These are phyloP conservation scores for Lablab purpureus DNA, from an alignment of 306 rosid species.

Conservation along the genomic window DNA sequence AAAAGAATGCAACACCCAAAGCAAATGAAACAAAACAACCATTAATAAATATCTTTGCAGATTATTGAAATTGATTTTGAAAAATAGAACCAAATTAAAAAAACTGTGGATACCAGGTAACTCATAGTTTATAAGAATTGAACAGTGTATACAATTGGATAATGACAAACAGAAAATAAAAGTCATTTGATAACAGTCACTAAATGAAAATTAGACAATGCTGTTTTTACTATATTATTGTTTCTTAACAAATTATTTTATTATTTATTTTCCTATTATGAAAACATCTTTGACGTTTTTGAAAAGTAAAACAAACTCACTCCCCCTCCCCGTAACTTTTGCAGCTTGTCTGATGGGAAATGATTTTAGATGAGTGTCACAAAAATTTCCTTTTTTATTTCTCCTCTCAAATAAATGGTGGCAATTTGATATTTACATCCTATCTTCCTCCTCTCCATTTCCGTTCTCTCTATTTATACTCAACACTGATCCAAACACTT, in stretches of 20 bases:
- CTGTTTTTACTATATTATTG: background rate
- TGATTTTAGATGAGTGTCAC: background rate
- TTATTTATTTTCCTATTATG: background rate
- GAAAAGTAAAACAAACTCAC: no score
- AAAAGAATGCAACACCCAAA: slow-evolving; percentile 4
- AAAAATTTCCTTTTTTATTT: background rate
- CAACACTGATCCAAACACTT: background rate
- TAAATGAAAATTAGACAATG: background rate
- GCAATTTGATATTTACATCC: background rate
- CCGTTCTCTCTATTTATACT: background rate
- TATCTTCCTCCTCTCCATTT: background rate
- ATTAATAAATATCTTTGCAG: background rate
- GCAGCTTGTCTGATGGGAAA: background rate
- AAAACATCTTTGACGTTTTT: no score
- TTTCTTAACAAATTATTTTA: background rate
- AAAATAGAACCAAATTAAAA: background rate
- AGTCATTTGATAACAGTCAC: background rate
- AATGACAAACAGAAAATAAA: background rate
- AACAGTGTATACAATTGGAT: background rate
- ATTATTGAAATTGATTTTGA: slow-evolving; percentile 5
- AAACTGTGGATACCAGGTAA: background rate
- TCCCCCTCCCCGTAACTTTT: no score
- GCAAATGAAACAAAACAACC: slow-evolving; percentile 1
- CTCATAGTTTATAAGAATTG: background rate
- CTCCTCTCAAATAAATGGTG: background rate